Base-by-base conservation (phyloP, 768 basidiomycete genomes). In the Cystobasidium tubakii region DNA sequence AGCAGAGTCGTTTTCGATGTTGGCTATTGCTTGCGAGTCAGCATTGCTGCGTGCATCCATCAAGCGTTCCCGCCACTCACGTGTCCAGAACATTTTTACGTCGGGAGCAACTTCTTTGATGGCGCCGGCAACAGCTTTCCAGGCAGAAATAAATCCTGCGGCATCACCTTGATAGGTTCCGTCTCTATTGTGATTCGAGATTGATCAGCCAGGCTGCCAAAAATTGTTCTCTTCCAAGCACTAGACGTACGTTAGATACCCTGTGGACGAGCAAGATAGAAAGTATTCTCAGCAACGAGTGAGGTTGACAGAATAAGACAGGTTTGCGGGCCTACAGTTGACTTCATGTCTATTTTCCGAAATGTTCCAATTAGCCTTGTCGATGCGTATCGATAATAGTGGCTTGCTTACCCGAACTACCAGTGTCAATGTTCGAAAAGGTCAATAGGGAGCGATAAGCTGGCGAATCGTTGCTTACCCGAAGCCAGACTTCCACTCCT, bases 401-500 rank as follows among this genome's bases (percentile, higher is more conserved):
- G n/a, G n/a, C n/a, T 23, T 31, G 21, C n/a, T 10, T 55, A 55
- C 46, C 46, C 46, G 21, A 50, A 50, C 46, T 50, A 19, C 46
- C 7, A n/a, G 15, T 15, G 21, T 4, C 7, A 50, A 50, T 50
- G 7, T 50, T n/a, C 7, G 46, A 6, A 15, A 15, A 6, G 39
- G 39, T 15, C 6, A 39, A 39, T n/a, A n/a, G n/a, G n/a, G n/a
- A n/a, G n/a, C n/a, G n/a, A n/a, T n/a, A n/a, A n/a, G n/a, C n/a
- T n/a, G n/a, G n/a, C n/a, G n/a, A 39, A 15, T 39, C 39, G 39
- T n/a, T 55, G 21, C 57, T 34, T 63, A 79, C 78, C n/a, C 78
- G 78, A 25, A 79, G 77, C 77, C 78, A 78, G 66, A 79, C 78
- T 66, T 78, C 77, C 73, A 79, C 65, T 27, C 78, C 78, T n/a